Evolutionary conservation across 371 early-diverging fungal species (phyloP).

Genomic region (Mucor saturninus): DNA sequence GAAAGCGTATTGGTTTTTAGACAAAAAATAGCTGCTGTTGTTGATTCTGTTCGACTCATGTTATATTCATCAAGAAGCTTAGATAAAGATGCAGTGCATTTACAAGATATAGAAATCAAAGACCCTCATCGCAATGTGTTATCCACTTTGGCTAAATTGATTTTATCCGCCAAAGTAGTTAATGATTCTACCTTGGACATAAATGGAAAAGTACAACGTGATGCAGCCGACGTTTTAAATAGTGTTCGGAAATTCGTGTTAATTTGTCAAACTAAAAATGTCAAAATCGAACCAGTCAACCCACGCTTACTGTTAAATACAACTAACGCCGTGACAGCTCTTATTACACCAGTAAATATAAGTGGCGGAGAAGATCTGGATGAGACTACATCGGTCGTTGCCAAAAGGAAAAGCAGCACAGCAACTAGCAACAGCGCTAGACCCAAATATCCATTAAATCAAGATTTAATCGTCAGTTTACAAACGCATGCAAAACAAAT

Average conservation of each 20-base stretch:
- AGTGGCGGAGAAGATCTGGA: constrained; percentile 2
- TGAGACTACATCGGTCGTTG: neutral
- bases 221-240: constrained; percentile 69
- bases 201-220: constrained; percentile 40
- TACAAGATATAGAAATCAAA: constrained; percentile 68
- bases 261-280: constrained; percentile 42
- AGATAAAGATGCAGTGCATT: constrained; percentile 67
- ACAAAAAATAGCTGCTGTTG: constrained; percentile 52
- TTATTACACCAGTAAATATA: neutral
- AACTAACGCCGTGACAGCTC: neutral
- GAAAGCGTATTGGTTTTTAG: constrained; percentile 13
- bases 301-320: constrained; percentile 28
- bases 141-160: constrained; percentile 78
- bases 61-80: constrained; percentile 78
- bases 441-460: constrained; percentile 48
- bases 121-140: constrained; percentile 75
- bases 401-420: constrained; percentile 18
- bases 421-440: constrained; percentile 14
- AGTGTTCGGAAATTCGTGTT: constrained; percentile 75
- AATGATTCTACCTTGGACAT: constrained; percentile 19
- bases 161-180: constrained; percentile 62
- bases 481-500: constrained; percentile 55
- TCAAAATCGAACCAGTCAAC: constrained; percentile 36
- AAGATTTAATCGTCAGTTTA: constrained; percentile 51
- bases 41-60: constrained; percentile 86